Evolutionary conservation across 805 yeast species (phyloP).

Genomic region (Saturnispora bothae): DNA sequence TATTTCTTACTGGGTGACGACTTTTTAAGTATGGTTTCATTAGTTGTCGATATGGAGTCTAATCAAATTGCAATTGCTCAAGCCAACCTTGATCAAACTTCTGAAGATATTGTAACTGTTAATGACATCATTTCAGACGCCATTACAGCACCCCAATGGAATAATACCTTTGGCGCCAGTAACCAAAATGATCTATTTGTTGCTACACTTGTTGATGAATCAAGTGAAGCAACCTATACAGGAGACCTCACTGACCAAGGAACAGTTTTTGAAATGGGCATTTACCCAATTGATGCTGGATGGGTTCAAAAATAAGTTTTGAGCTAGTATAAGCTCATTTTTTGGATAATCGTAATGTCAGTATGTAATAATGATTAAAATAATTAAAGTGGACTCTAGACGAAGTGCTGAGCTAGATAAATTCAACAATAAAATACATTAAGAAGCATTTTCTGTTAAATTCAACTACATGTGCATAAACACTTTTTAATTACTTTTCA

Average conservation of each 20-base stretch:
- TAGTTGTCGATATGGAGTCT: constrained; percentile 44
- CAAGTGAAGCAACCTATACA: neutral
- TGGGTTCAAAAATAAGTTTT: neutral
- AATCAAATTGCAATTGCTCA: constrained; percentile 35
- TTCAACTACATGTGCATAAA: too few species aligned
- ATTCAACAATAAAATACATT: too few species aligned
- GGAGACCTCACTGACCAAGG: neutral
- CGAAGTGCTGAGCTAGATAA: too few species aligned
- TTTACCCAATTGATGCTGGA: neutral
- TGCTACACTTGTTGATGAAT: neutral
- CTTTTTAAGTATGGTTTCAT: constrained; percentile 40
- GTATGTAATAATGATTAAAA: too few species aligned
- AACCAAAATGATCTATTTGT: neutral
- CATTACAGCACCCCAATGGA: neutral
- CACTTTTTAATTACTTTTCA: too few species aligned
- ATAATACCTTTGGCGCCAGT: neutral
- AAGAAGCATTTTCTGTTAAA: too few species aligned
- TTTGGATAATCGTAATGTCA: too few species aligned
- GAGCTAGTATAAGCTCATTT: too few species aligned
- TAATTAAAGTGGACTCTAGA: too few species aligned
- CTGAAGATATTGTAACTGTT: constrained; percentile 2
- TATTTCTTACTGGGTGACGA: constrained; percentile 40
- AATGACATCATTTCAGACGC: constrained; percentile 6
- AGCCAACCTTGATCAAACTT: constrained; percentile 5
- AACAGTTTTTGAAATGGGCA: neutral